Evolutionary conservation across 2,329 filamentous ascomycete genomes (phyloP), one percentile per base, ranked within the genome.

Genomic region (Phyllosticta capitalensis): DNA sequence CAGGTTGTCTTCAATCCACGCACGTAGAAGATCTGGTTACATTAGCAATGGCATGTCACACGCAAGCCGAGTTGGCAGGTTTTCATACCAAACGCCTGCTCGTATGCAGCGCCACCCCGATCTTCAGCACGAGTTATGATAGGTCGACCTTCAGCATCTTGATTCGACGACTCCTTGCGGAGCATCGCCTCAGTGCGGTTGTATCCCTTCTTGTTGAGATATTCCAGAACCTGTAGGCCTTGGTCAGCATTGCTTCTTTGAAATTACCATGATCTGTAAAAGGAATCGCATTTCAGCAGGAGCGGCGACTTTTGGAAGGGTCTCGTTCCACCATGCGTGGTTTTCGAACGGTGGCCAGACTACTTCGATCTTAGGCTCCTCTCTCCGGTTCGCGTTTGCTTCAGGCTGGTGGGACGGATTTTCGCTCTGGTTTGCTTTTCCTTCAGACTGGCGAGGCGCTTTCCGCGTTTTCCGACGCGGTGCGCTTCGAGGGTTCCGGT

Each of bases 141-240:
- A 1, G 90, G 89, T 61, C 88, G 84, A 9, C 91, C 92, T 71
- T 91, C 89, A 21, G 87, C 81, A 60, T 92, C 89, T 50, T 94
- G 81, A 65, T 91, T 86, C 22, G 89, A 86, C 1, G 92, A 95
- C 73, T 99, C 94, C 72, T 90, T 88, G 51, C 94, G 85, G 57
- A 99, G 89, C 71, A 94, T 89, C 20, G 92, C 89, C 73, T 99
- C 94, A 0, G 94, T 97, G 22, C 88, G 83, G 58, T 86, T 91
- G 74, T 96, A 99, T 0, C 94, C 94, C 65, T 96, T 92, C 73
- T 99, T 99, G 2, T 91, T 84, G 0, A 99, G 80, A 72, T 99
- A 99, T 67, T 99, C 94, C 9, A 96, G 92, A 3, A 99, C 86
- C 85, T 88, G 12, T 2, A 52, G 3, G 17, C 14, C 4, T n/a